These are phyloP conservation scores for Citeromyces nyonsensis DNA, from an alignment of 805 yeast genomes.

Conservation along the genomic window DNA sequence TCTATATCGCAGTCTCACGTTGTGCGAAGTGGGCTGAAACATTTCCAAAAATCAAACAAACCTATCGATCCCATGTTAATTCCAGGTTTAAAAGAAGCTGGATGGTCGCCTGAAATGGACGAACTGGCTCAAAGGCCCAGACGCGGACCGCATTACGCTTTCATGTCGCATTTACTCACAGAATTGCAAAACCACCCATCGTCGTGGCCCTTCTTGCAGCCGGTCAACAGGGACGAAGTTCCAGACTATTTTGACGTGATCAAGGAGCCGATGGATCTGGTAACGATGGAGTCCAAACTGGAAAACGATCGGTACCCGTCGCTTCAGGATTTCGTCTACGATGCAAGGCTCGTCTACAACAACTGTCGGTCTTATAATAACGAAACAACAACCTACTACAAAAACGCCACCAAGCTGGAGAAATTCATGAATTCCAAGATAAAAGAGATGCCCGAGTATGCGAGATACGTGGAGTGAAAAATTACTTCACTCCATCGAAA, in stretches of 20 bases:
- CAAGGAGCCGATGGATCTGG: constrained; percentile 94
- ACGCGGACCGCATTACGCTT: constrained; percentile 86
- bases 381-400: constrained; percentile 88
- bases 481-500: constrained; percentile 22
- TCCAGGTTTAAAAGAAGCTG: constrained; percentile 87
- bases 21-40: constrained; percentile 67
- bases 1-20: constrained; percentile 66
- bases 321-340: constrained; percentile 85
- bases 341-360: constrained; percentile 70
- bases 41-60: constrained; percentile 35
- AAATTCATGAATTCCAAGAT: constrained; percentile 73
- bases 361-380: constrained; percentile 90
- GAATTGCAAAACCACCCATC: constrained; percentile 92
- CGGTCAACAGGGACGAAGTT: constrained; percentile 88
- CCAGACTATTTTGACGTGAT: constrained; percentile 93
- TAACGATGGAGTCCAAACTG: constrained; percentile 87
- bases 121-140: constrained; percentile 90
- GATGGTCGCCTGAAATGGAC: constrained; percentile 98
- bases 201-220: constrained; percentile 94
- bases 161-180: constrained; percentile 75
- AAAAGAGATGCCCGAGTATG: constrained; percentile 84
- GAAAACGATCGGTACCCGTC: constrained; percentile 86
- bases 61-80: constrained; percentile 69
- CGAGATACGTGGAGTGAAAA: constrained; percentile 50
- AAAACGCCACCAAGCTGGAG: constrained; percentile 88